These are phyloP conservation scores for Trypanosoma grayi DNA, from an alignment of 208 protist species.

Conservation along the genomic window DNA sequence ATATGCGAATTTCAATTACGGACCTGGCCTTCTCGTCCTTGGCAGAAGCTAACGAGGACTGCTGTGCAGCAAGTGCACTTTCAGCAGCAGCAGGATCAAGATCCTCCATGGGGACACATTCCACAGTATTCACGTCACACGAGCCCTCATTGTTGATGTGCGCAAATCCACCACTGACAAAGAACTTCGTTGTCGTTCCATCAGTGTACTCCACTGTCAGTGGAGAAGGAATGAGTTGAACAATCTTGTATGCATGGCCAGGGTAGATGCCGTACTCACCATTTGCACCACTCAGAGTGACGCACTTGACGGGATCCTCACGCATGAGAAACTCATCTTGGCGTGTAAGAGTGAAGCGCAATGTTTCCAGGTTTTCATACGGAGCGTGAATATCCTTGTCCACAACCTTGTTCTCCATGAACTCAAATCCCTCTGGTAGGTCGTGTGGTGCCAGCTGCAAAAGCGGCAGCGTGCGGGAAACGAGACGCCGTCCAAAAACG, in stretches of 20 bases:
- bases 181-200: slow-evolving; percentile 75
- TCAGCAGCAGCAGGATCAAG: slow-evolving; percentile 77
- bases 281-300: slow-evolving; percentile 73
- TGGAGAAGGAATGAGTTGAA: slow-evolving; percentile 67
- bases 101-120: slow-evolving; percentile 80
- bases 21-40: slow-evolving; percentile 85
- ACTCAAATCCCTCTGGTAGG: slow-evolving; percentile 83
- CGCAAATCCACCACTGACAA: slow-evolving; percentile 87
- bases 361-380: slow-evolving; percentile 81
- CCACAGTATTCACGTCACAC: slow-evolving; percentile 89
- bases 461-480: slow-evolving; percentile 59
- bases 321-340: slow-evolving; percentile 90
- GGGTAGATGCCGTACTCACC: slow-evolving; percentile 87
- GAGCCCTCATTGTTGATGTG: slow-evolving; percentile 92
- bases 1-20: slow-evolving; percentile 79
- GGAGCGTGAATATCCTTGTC: slow-evolving; percentile 83
- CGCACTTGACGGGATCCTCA: slow-evolving; percentile 77
- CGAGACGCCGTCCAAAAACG: slow-evolving; percentile 51
- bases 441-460: slow-evolving; percentile 36
- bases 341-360: slow-evolving; percentile 84
- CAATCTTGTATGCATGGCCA: slow-evolving; percentile 89
- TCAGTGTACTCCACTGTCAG: slow-evolving; percentile 78
- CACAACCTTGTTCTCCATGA: slow-evolving; percentile 78
- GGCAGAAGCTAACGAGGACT: slow-evolving; percentile 45
- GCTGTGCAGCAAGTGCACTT: slow-evolving; percentile 77